Percentiles rank a stretch among this genome's conserved stretches.
These are phyloP conservation scores for Thalassiosira oceanica DNA, from an alignment of 352 stramenopile genomes.

Conservation along the genomic window DNA sequence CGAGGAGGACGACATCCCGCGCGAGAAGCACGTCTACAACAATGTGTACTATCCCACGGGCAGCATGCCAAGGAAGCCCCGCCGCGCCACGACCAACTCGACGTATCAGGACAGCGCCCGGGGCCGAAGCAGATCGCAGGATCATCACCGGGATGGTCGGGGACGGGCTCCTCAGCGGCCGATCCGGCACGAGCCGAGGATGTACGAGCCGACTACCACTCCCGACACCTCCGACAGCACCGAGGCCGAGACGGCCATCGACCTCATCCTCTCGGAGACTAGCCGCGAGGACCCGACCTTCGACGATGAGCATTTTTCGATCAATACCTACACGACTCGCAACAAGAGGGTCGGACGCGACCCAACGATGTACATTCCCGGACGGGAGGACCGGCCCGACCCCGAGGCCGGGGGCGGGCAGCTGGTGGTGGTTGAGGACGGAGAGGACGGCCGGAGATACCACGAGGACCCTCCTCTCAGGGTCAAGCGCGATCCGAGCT, in stretches of 20 bases:
- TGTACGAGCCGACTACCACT: background rate
- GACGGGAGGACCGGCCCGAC: slow-evolving; percentile 14
- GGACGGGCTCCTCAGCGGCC: no score
- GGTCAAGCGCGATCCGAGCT: slow-evolving; percentile 41
- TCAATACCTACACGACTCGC: slow-evolving; percentile 5
- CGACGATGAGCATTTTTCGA: slow-evolving; percentile 8
- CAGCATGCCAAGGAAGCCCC: background rate
- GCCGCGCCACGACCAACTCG: background rate
- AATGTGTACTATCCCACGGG: slow-evolving; percentile 10
- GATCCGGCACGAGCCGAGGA: background rate
- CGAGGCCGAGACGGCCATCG: background rate
- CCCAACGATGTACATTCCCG: slow-evolving; percentile 16
- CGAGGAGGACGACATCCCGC: slow-evolving; percentile 7
- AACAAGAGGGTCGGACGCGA: background rate
- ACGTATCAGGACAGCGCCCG: no score
- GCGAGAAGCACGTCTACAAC: slow-evolving; percentile 17
- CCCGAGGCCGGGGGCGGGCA: background rate
- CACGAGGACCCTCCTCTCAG: slow-evolving; percentile 32
- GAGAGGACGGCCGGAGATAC: slow-evolving; percentile 10
- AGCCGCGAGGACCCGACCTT: slow-evolving; percentile 2
- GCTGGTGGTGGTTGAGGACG: background rate
- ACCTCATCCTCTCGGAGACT: background rate
- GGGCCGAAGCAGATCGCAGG: no score
- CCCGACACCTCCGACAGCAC: background rate
- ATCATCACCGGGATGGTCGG: no score